phyloP scores from a whole-genome alignment of 495 filamentous ascomycete genomes.

The Wilcoxina mikolae region DNA sequence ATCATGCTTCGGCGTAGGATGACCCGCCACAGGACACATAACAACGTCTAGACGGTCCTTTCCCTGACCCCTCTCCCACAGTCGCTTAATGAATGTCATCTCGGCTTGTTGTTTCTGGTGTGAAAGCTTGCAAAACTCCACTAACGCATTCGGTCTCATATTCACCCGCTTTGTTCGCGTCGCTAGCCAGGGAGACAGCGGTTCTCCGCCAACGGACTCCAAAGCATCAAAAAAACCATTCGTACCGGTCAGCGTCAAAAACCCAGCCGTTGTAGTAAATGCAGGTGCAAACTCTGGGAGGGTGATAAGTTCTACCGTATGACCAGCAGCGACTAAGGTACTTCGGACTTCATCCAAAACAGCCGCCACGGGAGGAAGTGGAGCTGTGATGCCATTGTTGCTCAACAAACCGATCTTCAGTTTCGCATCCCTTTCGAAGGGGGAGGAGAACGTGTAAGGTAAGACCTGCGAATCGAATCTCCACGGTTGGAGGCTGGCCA shows the following conservation, averaged over 20 bases:
- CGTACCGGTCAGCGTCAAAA: not conserved
- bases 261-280: not conserved
- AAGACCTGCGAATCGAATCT: slow-evolving; percentile 32
- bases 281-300: slow-evolving; percentile 31
- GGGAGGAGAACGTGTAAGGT: slow-evolving; percentile 32
- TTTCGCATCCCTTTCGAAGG: slow-evolving; percentile 22
- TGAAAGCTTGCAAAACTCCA: slow-evolving; percentile 38
- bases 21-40: slow-evolving; percentile 46
- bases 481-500: slow-evolving; percentile 33
- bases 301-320: slow-evolving; percentile 33
- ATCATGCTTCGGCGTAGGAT: slow-evolving; percentile 44
- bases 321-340: slow-evolving; percentile 32
- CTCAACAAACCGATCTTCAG: slow-evolving; percentile 40
- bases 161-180: slow-evolving; percentile 34
- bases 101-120: slow-evolving; percentile 35
- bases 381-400: slow-evolving; percentile 41
- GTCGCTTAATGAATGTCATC: slow-evolving; percentile 28
- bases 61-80: slow-evolving; percentile 34
- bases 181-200: not conserved
- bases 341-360: slow-evolving; percentile 34
- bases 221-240: not conserved
- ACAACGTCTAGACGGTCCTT: slow-evolving; percentile 52
- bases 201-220: slow-evolving; percentile 34
- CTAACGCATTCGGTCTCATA: slow-evolving; percentile 43
- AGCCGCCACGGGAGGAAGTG: slow-evolving; percentile 40